Conservation (phyloP, 441 rosid genomes). For the Eutrema salsugineum region DNA sequence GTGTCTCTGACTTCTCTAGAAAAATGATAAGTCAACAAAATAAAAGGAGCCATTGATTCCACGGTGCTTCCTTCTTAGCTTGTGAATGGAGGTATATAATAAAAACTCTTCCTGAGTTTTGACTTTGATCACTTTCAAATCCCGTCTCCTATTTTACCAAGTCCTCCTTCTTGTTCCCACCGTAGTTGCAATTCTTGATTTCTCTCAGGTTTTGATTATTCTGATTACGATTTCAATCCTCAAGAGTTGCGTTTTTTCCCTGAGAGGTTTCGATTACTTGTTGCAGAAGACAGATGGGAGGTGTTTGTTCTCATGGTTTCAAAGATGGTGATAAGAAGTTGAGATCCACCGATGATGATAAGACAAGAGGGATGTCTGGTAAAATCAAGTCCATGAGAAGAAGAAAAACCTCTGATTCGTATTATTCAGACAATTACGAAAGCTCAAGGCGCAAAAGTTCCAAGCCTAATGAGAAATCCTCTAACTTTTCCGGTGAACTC, state of each 20-base stretch:
- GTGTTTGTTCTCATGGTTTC: slow-evolving; percentile 56
- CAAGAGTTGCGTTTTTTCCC: neutral
- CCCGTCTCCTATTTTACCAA: slow-evolving; percentile 16
- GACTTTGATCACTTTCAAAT: neutral
- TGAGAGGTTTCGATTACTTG: slow-evolving; percentile 12
- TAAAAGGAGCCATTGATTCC: slow-evolving; percentile 28
- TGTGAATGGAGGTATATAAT: slow-evolving; percentile 1
- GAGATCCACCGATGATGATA: slow-evolving; percentile 28
- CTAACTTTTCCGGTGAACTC: slow-evolving; percentile 57
- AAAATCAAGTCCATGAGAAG: slow-evolving; percentile 48
- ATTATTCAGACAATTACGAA: slow-evolving; percentile 21
- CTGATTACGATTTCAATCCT: neutral
- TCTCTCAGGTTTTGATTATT: neutral
- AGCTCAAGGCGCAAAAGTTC: slow-evolving; percentile 30
- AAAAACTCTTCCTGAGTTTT: neutral
- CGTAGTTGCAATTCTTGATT: slow-evolving; percentile 26
- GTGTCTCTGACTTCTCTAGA: slow-evolving; percentile 27
- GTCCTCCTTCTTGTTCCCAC: slow-evolving; percentile 19
- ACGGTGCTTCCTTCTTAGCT: slow-evolving; percentile 23
- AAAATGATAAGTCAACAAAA: slow-evolving; percentile 25
- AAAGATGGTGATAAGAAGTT: slow-evolving; percentile 13
- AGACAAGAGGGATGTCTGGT: slow-evolving; percentile 44
- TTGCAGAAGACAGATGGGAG: slow-evolving; percentile 54
- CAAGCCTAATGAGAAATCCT: slow-evolving; percentile 35
- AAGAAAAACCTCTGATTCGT: slow-evolving; percentile 33